Percentiles rank a stretch among this genome's conserved stretches.
phyloP scores from a whole-genome alignment of 805 yeast genomes.

The Suhomyces tanzawaensis region DNA sequence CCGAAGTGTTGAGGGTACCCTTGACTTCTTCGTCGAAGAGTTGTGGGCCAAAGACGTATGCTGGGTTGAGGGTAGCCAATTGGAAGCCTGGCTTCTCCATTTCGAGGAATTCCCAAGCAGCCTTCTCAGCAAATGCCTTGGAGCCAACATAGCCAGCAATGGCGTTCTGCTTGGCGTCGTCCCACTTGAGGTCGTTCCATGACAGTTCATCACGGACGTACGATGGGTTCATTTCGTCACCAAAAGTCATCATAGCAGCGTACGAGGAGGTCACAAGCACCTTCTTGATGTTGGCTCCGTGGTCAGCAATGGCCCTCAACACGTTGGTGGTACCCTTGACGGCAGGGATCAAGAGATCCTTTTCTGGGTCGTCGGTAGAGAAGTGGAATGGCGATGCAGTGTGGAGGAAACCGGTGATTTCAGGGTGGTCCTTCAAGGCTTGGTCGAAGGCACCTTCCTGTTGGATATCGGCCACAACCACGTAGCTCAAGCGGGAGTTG shows the following conservation, averaged over 20 bases:
- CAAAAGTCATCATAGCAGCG: constrained; percentile 39
- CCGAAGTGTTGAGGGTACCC: constrained; percentile 13
- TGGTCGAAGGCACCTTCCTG: constrained; percentile 46
- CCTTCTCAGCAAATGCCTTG: constrained; percentile 34
- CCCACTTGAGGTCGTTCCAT: constrained; percentile 14
- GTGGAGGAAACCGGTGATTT: constrained; percentile 45
- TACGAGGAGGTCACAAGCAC: constrained; percentile 57
- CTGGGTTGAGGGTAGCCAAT: constrained; percentile 14
- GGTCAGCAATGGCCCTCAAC: constrained; percentile 41
- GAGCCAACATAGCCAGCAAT: constrained; percentile 24
- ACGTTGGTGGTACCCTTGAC: constrained; percentile 53
- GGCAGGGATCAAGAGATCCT: constrained; percentile 54
- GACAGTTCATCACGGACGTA: constrained; percentile 8
- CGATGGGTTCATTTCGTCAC: constrained; percentile 15
- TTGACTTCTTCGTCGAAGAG: constrained; percentile 13
- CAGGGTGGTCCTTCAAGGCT: constrained; percentile 40
- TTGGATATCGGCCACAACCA: constrained; percentile 30
- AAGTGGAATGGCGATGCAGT: constrained; percentile 52
- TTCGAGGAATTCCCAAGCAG: constrained; percentile 28
- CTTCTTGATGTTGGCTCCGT: constrained; percentile 45
- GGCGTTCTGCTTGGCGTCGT: constrained; percentile 18
- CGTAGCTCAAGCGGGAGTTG: constrained; percentile 22
- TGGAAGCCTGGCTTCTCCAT: constrained; percentile 14
- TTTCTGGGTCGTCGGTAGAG: constrained; percentile 42
- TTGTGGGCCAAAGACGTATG: constrained; percentile 20